Percentiles rank a stretch among this genome's conserved stretches.
Conservation (phyloP, 1,284 basidiomycete genomes). For the Cryptococcus hybrid region DNA sequence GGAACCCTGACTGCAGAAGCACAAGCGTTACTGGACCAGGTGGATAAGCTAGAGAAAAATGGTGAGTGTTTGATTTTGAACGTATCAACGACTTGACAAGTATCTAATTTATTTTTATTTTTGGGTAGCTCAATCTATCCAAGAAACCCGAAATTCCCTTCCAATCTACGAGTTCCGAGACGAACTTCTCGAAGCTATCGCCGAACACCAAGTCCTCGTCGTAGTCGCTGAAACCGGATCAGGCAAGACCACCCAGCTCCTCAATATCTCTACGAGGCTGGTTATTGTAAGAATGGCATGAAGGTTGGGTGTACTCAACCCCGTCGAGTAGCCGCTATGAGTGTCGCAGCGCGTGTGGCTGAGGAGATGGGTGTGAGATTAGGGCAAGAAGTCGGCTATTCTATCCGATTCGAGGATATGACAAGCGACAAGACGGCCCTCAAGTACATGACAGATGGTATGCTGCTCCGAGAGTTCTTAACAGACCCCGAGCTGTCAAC, state of each 20-base stretch:
- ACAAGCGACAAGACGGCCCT: slow-evolving; percentile 96
- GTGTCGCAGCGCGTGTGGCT: slow-evolving; percentile 96
- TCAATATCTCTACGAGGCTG: slow-evolving; percentile 97
- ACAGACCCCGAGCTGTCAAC: slow-evolving; percentile 92
- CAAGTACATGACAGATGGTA: slow-evolving; percentile 99
- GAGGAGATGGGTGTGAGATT: slow-evolving; percentile 98
- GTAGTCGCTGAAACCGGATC: slow-evolving; percentile 93
- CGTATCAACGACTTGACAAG: not conserved
- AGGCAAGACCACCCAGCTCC: slow-evolving; percentile 97
- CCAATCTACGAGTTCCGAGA: slow-evolving; percentile 87
- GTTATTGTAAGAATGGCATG: slow-evolving; percentile 81
- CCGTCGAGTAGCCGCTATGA: slow-evolving; percentile 98
- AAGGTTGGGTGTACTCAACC: slow-evolving; percentile 99
- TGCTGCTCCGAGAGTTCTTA: slow-evolving; percentile 93
- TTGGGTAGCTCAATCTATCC: slow-evolving; percentile 73
- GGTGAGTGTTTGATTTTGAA: slow-evolving; percentile 55
- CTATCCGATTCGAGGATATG: slow-evolving; percentile 98
- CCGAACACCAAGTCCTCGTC: slow-evolving; percentile 86
- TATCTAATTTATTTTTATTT: no score
- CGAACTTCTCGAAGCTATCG: slow-evolving; percentile 82
- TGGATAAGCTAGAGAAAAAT: slow-evolving; percentile 87
- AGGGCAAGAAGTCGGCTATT: slow-evolving; percentile 97
- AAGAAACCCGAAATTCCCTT: slow-evolving; percentile 85
- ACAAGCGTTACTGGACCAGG: slow-evolving; percentile 77
- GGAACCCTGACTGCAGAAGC: slow-evolving; percentile 84